Evolutionary conservation across 805 yeast species (phyloP).

Genomic region (Pichia sporocuriosa): DNA sequence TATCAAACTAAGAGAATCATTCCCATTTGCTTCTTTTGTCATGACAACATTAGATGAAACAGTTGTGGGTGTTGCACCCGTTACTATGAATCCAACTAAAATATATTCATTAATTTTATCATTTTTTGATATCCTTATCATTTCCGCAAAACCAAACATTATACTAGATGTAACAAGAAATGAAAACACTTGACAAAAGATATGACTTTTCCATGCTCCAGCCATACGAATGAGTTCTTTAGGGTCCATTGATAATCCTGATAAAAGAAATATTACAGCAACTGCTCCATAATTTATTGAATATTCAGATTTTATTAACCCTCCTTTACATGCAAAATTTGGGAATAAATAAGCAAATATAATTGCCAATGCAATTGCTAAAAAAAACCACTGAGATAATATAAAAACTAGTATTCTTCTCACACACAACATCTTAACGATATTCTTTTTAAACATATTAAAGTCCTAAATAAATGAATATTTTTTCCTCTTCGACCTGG

Average conservation of each 20-base stretch:
- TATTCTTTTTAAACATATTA: too few species aligned
- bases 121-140: conserved; percentile 52
- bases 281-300: conserved; percentile 81
- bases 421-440: too few species aligned
- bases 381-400: conserved; percentile 89
- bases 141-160: conserved; percentile 64
- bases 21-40: conserved; percentile 81
- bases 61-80: conserved; percentile 85
- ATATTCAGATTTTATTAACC: conserved; percentile 66
- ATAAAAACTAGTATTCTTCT: too few species aligned
- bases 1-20: conserved; percentile 62
- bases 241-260: conserved; percentile 74
- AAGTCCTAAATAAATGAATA: too few species aligned
- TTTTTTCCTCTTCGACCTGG: too few species aligned
- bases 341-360: conserved; percentile 76
- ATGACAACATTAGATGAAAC: conserved; percentile 89
- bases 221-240: conserved; percentile 51
- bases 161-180: conserved; percentile 47
- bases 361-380: conserved; percentile 62
- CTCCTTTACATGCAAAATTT: conserved; percentile 77
- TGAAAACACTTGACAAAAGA: conserved; percentile 56
- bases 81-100: conserved; percentile 71
- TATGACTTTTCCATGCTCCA: conserved; percentile 76
- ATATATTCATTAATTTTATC: conserved; percentile 64
- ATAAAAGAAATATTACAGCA: conserved; percentile 74